Percentiles rank a stretch among this genome's conserved stretches.
phyloP scores from a whole-genome alignment of 2,329 filamentous ascomycete genomes.

The Aspergillus pseudonomiae region DNA sequence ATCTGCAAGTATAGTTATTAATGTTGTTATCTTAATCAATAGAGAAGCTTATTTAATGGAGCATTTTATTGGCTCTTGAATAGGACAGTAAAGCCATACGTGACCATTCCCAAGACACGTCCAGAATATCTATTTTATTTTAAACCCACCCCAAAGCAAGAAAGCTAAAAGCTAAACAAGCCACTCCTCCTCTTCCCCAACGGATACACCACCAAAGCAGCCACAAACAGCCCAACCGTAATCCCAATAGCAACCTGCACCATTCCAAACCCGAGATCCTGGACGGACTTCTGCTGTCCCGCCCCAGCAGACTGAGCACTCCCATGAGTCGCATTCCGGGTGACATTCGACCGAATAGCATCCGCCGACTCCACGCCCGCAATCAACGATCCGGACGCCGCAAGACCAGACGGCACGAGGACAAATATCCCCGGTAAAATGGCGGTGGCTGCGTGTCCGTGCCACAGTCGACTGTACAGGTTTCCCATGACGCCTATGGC shows the following conservation, averaged over 20 bases:
- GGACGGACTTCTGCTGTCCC: slow-evolving; percentile 38
- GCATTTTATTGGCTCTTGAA: too few relatives aligned
- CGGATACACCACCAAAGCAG: slow-evolving; percentile 51
- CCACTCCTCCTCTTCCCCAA: slow-evolving; percentile 50
- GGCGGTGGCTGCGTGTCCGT: slow-evolving; percentile 79
- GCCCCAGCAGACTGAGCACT: neutral
- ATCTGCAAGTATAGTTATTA: slow-evolving; percentile 5
- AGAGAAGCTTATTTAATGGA: neutral
- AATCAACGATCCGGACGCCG: slow-evolving; percentile 56
- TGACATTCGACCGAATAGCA: slow-evolving; percentile 48
- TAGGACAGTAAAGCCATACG: too few relatives aligned
- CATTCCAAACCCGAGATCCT: slow-evolving; percentile 51
- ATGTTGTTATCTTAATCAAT: neutral
- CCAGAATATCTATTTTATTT: too few relatives aligned
- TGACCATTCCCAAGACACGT: too few relatives aligned
- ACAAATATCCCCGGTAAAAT: slow-evolving; percentile 86
- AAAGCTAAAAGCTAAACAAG: slow-evolving; percentile 47
- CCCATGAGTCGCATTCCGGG: neutral
- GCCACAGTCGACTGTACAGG: slow-evolving; percentile 70
- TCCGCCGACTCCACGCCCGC: slow-evolving; percentile 60
- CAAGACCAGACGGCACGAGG: slow-evolving; percentile 63
- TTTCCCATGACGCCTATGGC: slow-evolving; percentile 78
- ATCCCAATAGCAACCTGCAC: slow-evolving; percentile 53
- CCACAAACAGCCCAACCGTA: slow-evolving; percentile 51
- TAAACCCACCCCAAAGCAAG: too few relatives aligned